These are phyloP conservation scores for Gastrolobium villosum DNA, from an alignment of 306 rosid species.

Conservation along the genomic window DNA sequence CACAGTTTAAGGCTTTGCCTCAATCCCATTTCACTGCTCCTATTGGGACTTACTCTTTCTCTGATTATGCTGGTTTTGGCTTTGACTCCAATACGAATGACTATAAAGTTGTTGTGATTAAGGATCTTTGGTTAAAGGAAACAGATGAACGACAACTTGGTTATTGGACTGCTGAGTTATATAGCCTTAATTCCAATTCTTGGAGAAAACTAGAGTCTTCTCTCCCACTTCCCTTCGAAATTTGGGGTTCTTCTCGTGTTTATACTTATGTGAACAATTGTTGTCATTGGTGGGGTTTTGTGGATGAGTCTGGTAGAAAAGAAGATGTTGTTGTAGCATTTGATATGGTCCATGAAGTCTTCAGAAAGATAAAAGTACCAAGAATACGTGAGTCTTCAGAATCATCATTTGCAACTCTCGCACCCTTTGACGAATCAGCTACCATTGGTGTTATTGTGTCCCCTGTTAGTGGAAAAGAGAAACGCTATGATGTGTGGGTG, in stretches of 20 bases:
- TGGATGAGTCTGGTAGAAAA: not conserved
- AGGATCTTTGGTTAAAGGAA: slow-evolving; percentile 38
- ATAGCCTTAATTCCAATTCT: slow-evolving; percentile 38
- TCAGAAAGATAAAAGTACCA: slow-evolving; percentile 45
- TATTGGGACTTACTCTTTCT: slow-evolving; percentile 22
- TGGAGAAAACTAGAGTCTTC: slow-evolving; percentile 36
- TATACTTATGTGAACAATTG: slow-evolving; percentile 42
- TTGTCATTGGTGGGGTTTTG: slow-evolving; percentile 43
- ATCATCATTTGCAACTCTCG: slow-evolving; percentile 4
- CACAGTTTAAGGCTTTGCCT: slow-evolving; percentile 43
- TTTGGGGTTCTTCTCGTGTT: slow-evolving; percentile 38
- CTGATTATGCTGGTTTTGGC: slow-evolving; percentile 34
- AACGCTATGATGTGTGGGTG: slow-evolving; percentile 42
- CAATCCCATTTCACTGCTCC: slow-evolving; percentile 17
- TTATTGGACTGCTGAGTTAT: slow-evolving; percentile 42
- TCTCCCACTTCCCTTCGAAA: slow-evolving; percentile 37
- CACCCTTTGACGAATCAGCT: slow-evolving; percentile 30
- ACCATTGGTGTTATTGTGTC: slow-evolving; percentile 27
- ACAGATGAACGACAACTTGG: slow-evolving; percentile 43
- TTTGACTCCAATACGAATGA: slow-evolving; percentile 43
- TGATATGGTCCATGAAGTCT: slow-evolving; percentile 26
- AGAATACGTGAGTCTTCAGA: slow-evolving; percentile 12
- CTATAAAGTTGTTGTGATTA: slow-evolving; percentile 42
- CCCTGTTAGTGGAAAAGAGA: slow-evolving; percentile 27
- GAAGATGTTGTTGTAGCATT: slow-evolving; percentile 39